Evolutionary conservation across 1,284 basidiomycete species (phyloP), one percentile per base, ranked within the genome.

Genomic region (Dichomitus squalens): DNA sequence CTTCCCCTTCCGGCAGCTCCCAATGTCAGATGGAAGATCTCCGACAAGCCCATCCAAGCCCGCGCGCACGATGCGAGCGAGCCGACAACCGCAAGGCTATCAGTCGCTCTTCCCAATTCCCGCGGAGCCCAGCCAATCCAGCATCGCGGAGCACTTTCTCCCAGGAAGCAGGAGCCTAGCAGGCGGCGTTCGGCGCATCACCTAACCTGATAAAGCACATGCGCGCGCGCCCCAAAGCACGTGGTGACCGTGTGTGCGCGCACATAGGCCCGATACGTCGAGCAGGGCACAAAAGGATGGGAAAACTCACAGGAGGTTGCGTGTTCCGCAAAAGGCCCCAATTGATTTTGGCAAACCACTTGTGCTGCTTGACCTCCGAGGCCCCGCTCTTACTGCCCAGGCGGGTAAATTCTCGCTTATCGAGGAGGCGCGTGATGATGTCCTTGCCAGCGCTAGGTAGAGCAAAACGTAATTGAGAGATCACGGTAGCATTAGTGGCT

Each of bases 281-380:
- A 47, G 18, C 46, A 53, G 49, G 55, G 55, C 8, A 35, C 27
- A 49, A 34, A 35, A 46, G 58, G 57, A 62, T 57, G 43, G 49
- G 41, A 50, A 47, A 36, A 83, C 88, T 68, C 74, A 95, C 95
- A 73, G 97, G 96, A 55, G 96, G 97, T 68, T 88, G 89, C 68
- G 87, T 90, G 76, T 99, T 92, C 64, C 97, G 84, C 71, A 99
- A 76, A 61, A 99, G 79, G 25, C 96, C 97, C 97, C 96, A 99
- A 75, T 94, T 96, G 72, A 97, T 88, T 70, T 92, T 93, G 27
- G 82, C 79, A 78, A 99, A 99, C 97, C 97, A 99, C 74, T 95
- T 97, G 83, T 98, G 96, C 66, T 93, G 90, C 80, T 99, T 99
- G 68, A 99, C 95, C 75, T 99, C 97, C 67, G 93, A 96, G 46